phyloP scores from a whole-genome alignment of 495 filamentous ascomycete species.

The Tuber brumale region DNA sequence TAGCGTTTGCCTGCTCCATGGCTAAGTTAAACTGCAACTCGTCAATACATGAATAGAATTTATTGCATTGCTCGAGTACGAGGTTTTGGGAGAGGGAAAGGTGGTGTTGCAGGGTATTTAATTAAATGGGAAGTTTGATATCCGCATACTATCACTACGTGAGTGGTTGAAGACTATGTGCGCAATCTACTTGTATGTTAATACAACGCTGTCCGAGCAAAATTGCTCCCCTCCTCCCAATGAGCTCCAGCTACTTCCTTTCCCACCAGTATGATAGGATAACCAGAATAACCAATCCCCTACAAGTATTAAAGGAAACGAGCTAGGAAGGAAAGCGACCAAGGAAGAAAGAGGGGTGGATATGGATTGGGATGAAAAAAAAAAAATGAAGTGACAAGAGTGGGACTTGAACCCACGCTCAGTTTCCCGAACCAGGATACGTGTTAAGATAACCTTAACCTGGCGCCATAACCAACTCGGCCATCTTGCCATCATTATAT shows the following conservation, averaged over 20 bases:
- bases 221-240: not conserved
- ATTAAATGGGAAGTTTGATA: not conserved
- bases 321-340: too few species aligned
- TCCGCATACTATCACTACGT: too few species aligned
- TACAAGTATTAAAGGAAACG: too few species aligned
- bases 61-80: too few species aligned
- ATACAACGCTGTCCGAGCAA: not conserved
- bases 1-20: too few species aligned
- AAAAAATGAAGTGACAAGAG: constrained; percentile 25
- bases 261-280: not conserved
- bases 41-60: not conserved
- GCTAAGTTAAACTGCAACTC: not conserved
- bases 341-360: fast-evolving
- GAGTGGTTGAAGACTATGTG: too few species aligned
- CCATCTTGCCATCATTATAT: constrained; percentile 17
- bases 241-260: not conserved
- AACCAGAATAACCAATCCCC: not conserved
- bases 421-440: constrained; percentile 34
- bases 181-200: too few species aligned
- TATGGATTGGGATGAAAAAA: not conserved
- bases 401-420: constrained; percentile 38
- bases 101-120: not conserved
- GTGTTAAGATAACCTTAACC: constrained; percentile 31
- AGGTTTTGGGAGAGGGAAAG: not conserved
- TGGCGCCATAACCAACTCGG: constrained; percentile 36